phyloP scores from a whole-genome alignment of 192 early-diverging fungal genomes.

The Allomyces javanicus region DNA sequence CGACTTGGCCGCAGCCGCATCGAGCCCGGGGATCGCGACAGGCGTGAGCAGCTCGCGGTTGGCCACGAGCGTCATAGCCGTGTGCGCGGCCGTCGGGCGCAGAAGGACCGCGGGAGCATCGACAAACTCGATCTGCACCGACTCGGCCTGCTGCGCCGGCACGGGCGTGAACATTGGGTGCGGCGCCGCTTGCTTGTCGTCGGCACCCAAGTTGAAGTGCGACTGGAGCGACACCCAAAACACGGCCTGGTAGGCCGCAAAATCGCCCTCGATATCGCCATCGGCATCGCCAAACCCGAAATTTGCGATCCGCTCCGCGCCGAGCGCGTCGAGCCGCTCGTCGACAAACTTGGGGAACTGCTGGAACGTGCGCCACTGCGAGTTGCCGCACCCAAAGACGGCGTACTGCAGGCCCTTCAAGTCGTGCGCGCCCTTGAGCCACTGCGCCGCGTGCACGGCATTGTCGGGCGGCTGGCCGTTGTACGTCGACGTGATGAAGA shows the following conservation, averaged over 20 bases:
- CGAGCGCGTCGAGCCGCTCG: constrained; percentile 18
- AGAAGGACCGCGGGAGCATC: neutral
- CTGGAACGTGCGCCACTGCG: constrained; percentile 37
- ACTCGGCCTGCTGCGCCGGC: neutral
- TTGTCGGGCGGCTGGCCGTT: constrained; percentile 34
- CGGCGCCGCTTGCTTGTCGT: neutral
- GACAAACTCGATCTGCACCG: neutral
- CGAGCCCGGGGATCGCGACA: neutral
- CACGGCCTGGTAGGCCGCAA: neutral
- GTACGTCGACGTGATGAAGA: constrained; percentile 24
- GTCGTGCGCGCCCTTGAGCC: constrained; percentile 11
- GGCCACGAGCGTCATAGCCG: neutral
- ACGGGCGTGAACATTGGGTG: constrained; percentile 1
- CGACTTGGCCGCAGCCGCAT: neutral
- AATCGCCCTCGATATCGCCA: constrained; percentile 14
- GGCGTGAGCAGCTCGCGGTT: constrained; percentile 1
- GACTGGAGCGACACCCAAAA: neutral
- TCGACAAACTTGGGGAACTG: constrained; percentile 27
- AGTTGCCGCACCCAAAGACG: constrained; percentile 40
- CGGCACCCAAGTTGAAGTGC: neutral
- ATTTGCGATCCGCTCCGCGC: constrained; percentile 18
- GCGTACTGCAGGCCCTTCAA: constrained; percentile 21
- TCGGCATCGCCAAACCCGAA: constrained; percentile 26
- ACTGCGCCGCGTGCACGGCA: constrained; percentile 8
- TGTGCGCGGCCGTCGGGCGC: neutral